phyloP scores from a whole-genome alignment of 2,329 filamentous ascomycete species.

The Onygena corvina region DNA sequence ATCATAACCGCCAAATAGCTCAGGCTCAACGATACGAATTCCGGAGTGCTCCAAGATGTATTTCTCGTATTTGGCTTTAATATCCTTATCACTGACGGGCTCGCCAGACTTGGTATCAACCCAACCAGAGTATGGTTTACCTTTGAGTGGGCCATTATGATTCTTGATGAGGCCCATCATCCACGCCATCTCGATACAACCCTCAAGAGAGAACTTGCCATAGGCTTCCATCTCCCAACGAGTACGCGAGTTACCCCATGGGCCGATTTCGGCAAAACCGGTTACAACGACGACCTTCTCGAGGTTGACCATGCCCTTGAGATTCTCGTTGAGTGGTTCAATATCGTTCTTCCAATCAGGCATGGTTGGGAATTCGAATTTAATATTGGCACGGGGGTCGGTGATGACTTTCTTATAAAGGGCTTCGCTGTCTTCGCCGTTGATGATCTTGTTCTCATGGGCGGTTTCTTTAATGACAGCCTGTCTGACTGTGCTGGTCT shows the following conservation, averaged over 20 bases:
- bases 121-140: constrained; percentile 89
- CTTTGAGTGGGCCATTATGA: constrained; percentile 91
- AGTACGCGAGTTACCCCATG: constrained; percentile 96
- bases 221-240: constrained; percentile 99
- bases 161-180: constrained; percentile 99
- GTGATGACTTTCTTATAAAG: constrained; percentile 91
- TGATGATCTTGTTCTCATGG: constrained; percentile 93
- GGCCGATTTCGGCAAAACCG: constrained; percentile 88
- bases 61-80: constrained; percentile 97
- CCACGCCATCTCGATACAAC: constrained; percentile 99
- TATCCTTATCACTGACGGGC: constrained; percentile 93
- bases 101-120: constrained; percentile 89
- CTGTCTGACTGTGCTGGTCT: constrained; percentile 84
- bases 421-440: constrained; percentile 81
- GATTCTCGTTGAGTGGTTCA: constrained; percentile 70
- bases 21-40: constrained; percentile 94
- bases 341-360: constrained; percentile 88
- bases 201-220: constrained; percentile 92
- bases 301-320: constrained; percentile 97
- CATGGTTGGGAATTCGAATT: constrained; percentile 84
- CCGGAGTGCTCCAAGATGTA: constrained; percentile 90
- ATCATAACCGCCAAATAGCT: constrained; percentile 93
- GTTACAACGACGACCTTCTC: constrained; percentile 97
- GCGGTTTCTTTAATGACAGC: constrained; percentile 92
- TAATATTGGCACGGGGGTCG: constrained; percentile 92